Percentiles rank a stretch among this genome's conserved stretches.
Conservation (phyloP, 1,139 yeast genomes). For the Magnusiomyces sp. region DNA sequence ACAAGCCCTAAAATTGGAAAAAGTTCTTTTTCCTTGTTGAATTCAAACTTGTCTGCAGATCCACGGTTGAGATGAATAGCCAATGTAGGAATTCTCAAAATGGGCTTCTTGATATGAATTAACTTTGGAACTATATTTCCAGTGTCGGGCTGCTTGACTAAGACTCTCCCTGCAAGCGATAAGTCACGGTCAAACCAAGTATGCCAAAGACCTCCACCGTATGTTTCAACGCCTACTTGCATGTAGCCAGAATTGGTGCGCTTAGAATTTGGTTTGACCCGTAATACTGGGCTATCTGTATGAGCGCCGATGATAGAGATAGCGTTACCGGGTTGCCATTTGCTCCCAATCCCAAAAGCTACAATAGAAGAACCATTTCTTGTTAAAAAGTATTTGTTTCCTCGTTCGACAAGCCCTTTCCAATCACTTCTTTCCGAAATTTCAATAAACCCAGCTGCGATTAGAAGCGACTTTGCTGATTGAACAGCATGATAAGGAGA, state of each 20-base stretch:
- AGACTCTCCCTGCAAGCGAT: slow-evolving; percentile 86
- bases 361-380: slow-evolving; percentile 82
- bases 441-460: slow-evolving; percentile 59
- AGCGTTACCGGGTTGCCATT: slow-evolving; percentile 74
- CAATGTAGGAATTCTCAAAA: slow-evolving; percentile 85
- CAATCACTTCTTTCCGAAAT: slow-evolving; percentile 69
- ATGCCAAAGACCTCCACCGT: slow-evolving; percentile 90
- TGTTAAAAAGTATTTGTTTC: slow-evolving; percentile 48
- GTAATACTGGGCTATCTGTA: slow-evolving; percentile 86
- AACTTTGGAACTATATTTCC: slow-evolving; percentile 50
- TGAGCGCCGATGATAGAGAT: slow-evolving; percentile 89
- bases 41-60: slow-evolving; percentile 70
- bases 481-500: slow-evolving; percentile 93
- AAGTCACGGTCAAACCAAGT: slow-evolving; percentile 86
- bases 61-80: slow-evolving; percentile 88
- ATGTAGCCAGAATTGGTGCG: slow-evolving; percentile 57
- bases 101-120: slow-evolving; percentile 72
- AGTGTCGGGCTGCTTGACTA: slow-evolving; percentile 42
- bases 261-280: slow-evolving; percentile 83
- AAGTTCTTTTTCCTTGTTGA: slow-evolving; percentile 80
- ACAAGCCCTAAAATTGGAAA: slow-evolving; percentile 79
- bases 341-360: slow-evolving; percentile 73
- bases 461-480: slow-evolving; percentile 47
- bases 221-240: slow-evolving; percentile 88
- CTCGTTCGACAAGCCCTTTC: slow-evolving; percentile 47